phyloP scores from a whole-genome alignment of 164 flowering plant genomes.

The Santalum album region DNA sequence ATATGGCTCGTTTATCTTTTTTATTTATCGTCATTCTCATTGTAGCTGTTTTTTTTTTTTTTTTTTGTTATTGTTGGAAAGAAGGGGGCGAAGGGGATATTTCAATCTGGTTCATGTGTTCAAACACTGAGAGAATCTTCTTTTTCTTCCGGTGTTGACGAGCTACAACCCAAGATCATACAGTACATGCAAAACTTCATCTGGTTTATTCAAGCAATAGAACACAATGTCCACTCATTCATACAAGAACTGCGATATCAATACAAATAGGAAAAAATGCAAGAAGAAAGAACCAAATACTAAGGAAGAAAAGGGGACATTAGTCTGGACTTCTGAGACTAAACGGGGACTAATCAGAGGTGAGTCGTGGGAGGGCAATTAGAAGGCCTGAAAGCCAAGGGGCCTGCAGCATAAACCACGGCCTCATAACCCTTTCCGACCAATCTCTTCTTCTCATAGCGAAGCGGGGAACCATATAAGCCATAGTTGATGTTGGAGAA shows the following conservation, averaged over 20 bases:
- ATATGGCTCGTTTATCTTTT: background rate
- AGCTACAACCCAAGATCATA: too few species aligned
- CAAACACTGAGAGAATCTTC: too few species aligned
- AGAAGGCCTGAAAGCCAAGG: slow-evolving; percentile 72
- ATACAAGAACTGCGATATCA: background rate
- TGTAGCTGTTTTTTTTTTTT: too few species aligned
- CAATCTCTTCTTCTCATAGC: slow-evolving; percentile 46
- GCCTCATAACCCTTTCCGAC: slow-evolving; percentile 37
- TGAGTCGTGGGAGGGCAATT: slow-evolving; percentile 32
- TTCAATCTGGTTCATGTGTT: too few species aligned
- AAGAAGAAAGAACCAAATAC: background rate
- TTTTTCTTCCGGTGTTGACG: too few species aligned
- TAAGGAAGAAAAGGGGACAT: background rate
- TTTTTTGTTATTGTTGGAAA: too few species aligned
- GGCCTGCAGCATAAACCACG: slow-evolving; percentile 64
- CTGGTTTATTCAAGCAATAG: too few species aligned
- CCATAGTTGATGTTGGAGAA: slow-evolving; percentile 62
- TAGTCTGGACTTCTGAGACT: background rate
- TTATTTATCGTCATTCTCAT: too few species aligned
- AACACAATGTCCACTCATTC: too few species aligned
- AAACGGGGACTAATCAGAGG: slow-evolving; percentile 4
- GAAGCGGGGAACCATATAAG: slow-evolving; percentile 53
- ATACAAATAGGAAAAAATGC: too few species aligned
- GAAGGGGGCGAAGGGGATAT: too few species aligned
- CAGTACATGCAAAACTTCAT: too few species aligned